These are phyloP conservation scores for Aspergillus steynii DNA, from an alignment of 495 filamentous ascomycete genomes.

Conservation along the genomic window DNA sequence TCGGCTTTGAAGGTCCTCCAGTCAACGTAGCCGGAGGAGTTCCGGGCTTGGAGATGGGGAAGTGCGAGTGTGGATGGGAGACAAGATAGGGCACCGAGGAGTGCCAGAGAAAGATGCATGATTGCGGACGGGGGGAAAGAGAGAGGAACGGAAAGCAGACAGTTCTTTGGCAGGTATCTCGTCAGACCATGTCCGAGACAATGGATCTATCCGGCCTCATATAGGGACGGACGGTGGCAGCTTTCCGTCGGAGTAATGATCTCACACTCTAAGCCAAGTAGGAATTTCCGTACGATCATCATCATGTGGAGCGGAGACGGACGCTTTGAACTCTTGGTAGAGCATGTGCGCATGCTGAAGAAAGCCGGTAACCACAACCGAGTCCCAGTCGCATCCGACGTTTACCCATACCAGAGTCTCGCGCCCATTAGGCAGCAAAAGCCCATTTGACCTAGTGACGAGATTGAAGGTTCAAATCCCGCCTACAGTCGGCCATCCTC, in stretches of 20 bases:
- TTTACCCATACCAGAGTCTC: too few species aligned
- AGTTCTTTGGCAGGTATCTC: not conserved
- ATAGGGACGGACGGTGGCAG: not conserved
- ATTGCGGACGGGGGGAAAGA: not conserved
- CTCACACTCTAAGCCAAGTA: not conserved
- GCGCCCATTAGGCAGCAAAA: too few species aligned
- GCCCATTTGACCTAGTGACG: too few species aligned
- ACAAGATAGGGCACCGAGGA: constrained; percentile 3
- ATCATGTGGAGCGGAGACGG: too few species aligned
- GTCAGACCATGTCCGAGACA: not conserved
- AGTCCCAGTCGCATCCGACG: too few species aligned
- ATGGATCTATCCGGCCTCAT: not conserved
- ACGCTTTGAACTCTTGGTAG: too few species aligned
- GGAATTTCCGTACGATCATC: too few species aligned
- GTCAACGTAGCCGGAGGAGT: constrained; percentile 20
- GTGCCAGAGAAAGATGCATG: not conserved
- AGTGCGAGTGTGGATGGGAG: constrained; percentile 7
- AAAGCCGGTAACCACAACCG: too few species aligned
- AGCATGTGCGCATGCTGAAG: too few species aligned
- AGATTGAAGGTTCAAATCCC: too few species aligned
- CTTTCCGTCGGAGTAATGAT: not conserved
- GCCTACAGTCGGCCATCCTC: too few species aligned
- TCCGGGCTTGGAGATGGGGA: constrained; percentile 3
- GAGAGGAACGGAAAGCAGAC: too few species aligned
- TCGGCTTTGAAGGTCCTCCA: constrained; percentile 30